Base-by-base conservation (phyloP, 495 filamentous ascomycete genomes). In the Usnea hakonensis region DNA sequence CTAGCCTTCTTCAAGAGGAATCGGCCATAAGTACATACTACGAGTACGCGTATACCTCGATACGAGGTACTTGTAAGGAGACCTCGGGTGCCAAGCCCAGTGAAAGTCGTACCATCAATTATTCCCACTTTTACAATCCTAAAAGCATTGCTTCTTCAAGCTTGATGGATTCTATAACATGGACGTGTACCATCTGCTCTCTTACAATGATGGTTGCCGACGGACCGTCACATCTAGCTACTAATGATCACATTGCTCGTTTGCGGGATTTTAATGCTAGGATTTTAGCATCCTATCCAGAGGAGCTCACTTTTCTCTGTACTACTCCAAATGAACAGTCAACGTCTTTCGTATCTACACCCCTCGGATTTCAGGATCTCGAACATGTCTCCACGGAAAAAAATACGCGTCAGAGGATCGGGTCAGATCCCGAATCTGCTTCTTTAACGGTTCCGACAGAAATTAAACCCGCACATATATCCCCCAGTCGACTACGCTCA, bases 161-260 rank as follows among this genome's bases (percentile, higher is more conserved):
- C 35, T 36, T 36, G 35, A 36, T 36, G 35, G 35, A 57, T 21
- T 23, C 23, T 40, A 60, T 53, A 53, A 53, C 35, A 23, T 60
- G 58, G 38, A 60, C 58, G 28, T 60, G 58, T 60, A 60, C 58
- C 44, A 52, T 60, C 43, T 60, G 58, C 58, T 60, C 58, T 52
- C 23, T 60, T 50, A 60, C 38, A 46, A 60, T 60, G 58, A 23
- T 23, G 58, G 36, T 60, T 48, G 40, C 43, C 28, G 30, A 50
- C 43, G 23, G 44, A 50, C 23, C 38, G 21, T 60, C 43, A 32
- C 58, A 60, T 60, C 41, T 60, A 48, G 19, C 38, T 50, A 37
- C n/a, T 35, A 43, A 60, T 35, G 40, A 35, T 33, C 58, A 60
- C 44, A 50, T 32, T 23, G 58, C 58, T 60, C 58, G n/a, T 17